phyloP scores from a whole-genome alignment of 768 basidiomycete species.

The Dacryopinax primogenitus region DNA sequence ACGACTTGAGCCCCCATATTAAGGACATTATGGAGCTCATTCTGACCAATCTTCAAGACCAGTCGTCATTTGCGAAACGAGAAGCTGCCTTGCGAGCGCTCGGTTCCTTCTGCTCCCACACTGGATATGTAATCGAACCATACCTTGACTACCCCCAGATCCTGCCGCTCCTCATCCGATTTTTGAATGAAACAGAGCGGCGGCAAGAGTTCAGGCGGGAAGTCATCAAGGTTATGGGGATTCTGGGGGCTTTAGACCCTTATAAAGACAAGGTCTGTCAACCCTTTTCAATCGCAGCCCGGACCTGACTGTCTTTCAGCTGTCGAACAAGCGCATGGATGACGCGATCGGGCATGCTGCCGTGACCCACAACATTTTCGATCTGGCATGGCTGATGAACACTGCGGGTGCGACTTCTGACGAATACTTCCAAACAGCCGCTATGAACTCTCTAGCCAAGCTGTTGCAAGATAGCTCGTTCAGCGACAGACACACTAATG shows the following conservation, averaged over 20 bases:
- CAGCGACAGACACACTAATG: slow-evolving; percentile 75
- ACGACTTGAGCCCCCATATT: slow-evolving; percentile 73
- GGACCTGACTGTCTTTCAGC: slow-evolving; percentile 46
- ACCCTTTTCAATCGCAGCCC: background rate
- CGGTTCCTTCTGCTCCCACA: slow-evolving; percentile 90
- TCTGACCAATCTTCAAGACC: slow-evolving; percentile 78
- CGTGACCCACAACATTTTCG: slow-evolving; percentile 28
- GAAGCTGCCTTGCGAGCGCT: slow-evolving; percentile 90
- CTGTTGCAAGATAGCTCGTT: slow-evolving; percentile 83
- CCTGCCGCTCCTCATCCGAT: slow-evolving; percentile 68
- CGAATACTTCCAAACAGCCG: slow-evolving; percentile 95
- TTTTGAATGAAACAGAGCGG: slow-evolving; percentile 63
- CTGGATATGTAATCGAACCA: slow-evolving; percentile 86
- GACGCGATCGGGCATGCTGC: slow-evolving; percentile 54
- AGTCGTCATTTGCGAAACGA: slow-evolving; percentile 63
- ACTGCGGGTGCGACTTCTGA: slow-evolving; percentile 49
- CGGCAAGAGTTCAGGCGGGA: slow-evolving; percentile 63
- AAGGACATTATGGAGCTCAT: slow-evolving; percentile 83
- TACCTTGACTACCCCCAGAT: slow-evolving; percentile 84
- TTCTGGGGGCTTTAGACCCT: slow-evolving; percentile 90
- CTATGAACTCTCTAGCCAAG: slow-evolving; percentile 72
- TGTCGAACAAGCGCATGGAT: slow-evolving; percentile 41
- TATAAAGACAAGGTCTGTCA: slow-evolving; percentile 74
- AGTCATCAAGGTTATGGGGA: slow-evolving; percentile 87
- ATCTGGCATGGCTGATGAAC: slow-evolving; percentile 31